Evolutionary conservation across 2,329 filamentous ascomycete genomes (phyloP), one percentile per base, ranked within the genome.

Genomic region (Magnaporthiopsis incrustans): DNA sequence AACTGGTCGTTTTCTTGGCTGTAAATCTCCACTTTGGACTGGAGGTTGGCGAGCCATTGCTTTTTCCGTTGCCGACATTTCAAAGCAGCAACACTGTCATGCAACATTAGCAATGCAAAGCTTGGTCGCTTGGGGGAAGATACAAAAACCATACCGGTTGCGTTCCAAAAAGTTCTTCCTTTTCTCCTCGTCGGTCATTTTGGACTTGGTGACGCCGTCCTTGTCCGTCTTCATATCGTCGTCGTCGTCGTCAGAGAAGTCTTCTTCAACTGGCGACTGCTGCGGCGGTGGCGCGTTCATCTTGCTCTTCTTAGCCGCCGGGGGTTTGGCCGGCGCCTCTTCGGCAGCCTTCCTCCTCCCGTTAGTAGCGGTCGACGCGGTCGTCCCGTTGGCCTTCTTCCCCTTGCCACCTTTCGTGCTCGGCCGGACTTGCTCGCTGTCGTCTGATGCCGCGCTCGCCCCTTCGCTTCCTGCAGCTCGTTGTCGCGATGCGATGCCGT

Each of bases 141-240:
- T 12, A 33, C 10, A 6, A 18, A 64, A 44, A 1, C 65, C 30
- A 35, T 59, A 96, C 94, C 94, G 88, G 76, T 99, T 99, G 33
- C 95, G 85, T 73, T 99, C 95, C 2, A 99, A 81, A 76, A 99
- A 99, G 74, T 98, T 99, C 79, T 96, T 97, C 57, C 95, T 85
- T 81, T 99, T 99, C 79, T 99, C 95, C 73, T 98, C 95, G 64
- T 98, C 95, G 0, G 93, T 97, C 92, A 97, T 96, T 81, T 97
- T 97, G 0, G 76, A 73, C 75, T 87, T 89, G 57, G 81, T 79
- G 70, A 89, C 85, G 57, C 81, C 82, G 7, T 85, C 81, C 61
- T 85, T 82, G 60, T 81, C 84, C 67, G 81, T 72, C 63, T 81
- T 63, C 5, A 84, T 80, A 5, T 84, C 79, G 6, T 84, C 79